These are phyloP conservation scores for Suillus clintonianus DNA, from an alignment of 768 basidiomycete genomes.

Conservation along the genomic window DNA sequence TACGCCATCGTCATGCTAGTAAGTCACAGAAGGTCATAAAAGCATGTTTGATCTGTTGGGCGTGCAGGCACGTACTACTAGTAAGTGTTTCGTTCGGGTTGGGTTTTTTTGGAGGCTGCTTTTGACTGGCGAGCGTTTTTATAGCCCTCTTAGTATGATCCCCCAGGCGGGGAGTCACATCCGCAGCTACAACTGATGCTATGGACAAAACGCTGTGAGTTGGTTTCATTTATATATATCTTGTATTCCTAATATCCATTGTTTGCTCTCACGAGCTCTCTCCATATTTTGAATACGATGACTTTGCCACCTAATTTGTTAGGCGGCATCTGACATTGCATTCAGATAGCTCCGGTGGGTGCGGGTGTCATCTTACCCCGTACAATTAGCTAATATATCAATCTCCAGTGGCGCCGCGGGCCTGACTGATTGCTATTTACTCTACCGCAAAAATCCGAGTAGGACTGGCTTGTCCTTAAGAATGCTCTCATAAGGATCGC, in stretches of 20 bases:
- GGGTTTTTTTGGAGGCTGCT: background rate
- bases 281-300: background rate
- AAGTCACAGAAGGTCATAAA: slow-evolving; percentile 87
- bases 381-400: background rate
- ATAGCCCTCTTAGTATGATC: no score
- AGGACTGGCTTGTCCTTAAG: background rate
- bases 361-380: background rate
- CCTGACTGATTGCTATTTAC: background rate
- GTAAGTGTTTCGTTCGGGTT: slow-evolving; percentile 46
- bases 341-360: background rate
- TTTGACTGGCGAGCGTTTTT: no score
- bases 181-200: no score
- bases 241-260: no score
- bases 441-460: background rate
- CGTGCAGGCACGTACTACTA: slow-evolving; percentile 75
- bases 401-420: background rate
- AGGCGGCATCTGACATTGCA: background rate
- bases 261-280: background rate
- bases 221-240: no score
- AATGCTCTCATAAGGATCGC: background rate
- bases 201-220: no score
- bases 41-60: slow-evolving; percentile 89
- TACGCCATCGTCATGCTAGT: slow-evolving; percentile 55
- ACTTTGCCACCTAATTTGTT: no score
- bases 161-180: no score